phyloP scores from a whole-genome alignment of 208 protist species.

The Strigomonas culicis region DNA sequence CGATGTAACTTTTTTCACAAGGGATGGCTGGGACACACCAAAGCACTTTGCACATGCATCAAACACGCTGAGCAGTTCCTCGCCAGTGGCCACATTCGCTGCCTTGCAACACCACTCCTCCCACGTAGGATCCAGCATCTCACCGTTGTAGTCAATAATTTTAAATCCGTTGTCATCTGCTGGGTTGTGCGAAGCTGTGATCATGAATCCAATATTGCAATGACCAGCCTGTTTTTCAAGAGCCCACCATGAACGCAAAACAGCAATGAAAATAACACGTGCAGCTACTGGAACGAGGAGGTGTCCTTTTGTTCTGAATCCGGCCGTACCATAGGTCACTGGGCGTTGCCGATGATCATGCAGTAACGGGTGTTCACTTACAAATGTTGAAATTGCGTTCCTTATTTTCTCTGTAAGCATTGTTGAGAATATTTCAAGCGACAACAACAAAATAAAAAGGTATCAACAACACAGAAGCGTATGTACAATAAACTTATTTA shows the following conservation, averaged over 20 bases:
- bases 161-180: slow-evolving; percentile 85
- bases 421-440: not conserved
- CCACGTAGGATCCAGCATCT: slow-evolving; percentile 68
- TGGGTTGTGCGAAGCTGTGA: slow-evolving; percentile 89
- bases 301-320: slow-evolving; percentile 52
- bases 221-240: slow-evolving; percentile 9
- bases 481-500: not conserved
- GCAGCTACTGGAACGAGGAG: slow-evolving; percentile 57
- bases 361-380: slow-evolving; percentile 28
- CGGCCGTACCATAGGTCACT: slow-evolving; percentile 73
- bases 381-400: not conserved
- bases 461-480: not conserved
- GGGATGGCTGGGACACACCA: not conserved
- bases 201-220: slow-evolving; percentile 34
- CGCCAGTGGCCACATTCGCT: slow-evolving; percentile 48
- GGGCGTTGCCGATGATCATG: slow-evolving; percentile 27
- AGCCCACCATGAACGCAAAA: slow-evolving; percentile 39
- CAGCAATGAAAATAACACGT: slow-evolving; percentile 54
- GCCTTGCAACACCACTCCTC: slow-evolving; percentile 54
- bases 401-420: not conserved
- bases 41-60: slow-evolving; percentile 21
- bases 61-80: slow-evolving; percentile 43
- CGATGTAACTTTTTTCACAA: slow-evolving; percentile 3
- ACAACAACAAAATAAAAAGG: slow-evolving; percentile 1
- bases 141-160: slow-evolving; percentile 77